Percentiles rank a stretch among this genome's conserved stretches.
phyloP scores from a whole-genome alignment of 495 filamentous ascomycete species.

The Penicillium roqueforti region DNA sequence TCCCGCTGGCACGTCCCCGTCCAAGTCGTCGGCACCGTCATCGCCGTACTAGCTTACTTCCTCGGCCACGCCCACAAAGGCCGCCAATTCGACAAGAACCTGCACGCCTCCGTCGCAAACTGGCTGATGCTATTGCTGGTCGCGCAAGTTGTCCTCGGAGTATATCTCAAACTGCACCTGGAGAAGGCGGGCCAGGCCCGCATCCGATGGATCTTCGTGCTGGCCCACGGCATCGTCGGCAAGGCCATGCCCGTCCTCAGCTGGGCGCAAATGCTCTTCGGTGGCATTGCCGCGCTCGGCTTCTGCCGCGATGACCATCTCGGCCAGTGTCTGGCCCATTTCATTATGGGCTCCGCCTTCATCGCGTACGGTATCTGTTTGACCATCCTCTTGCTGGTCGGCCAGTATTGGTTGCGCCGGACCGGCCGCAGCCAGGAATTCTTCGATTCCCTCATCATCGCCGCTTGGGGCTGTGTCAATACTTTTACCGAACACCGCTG shows the following conservation, averaged over 20 bases:
- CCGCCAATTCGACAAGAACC: slow-evolving; percentile 78
- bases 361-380: slow-evolving; percentile 89
- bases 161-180: slow-evolving; percentile 87
- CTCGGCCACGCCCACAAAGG: slow-evolving; percentile 89
- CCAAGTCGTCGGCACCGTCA: slow-evolving; percentile 66
- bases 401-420: slow-evolving; percentile 79
- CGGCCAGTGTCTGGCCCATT: slow-evolving; percentile 93
- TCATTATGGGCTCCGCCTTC: slow-evolving; percentile 97
- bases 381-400: slow-evolving; percentile 80
- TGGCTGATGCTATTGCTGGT: slow-evolving; percentile 73
- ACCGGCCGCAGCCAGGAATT: slow-evolving; percentile 93
- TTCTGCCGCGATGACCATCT: slow-evolving; percentile 90
- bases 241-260: slow-evolving; percentile 80
- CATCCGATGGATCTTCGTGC: slow-evolving; percentile 67
- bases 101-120: slow-evolving; percentile 77
- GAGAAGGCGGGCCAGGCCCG: slow-evolving; percentile 75
- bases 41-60: slow-evolving; percentile 82
- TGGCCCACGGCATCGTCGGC: slow-evolving; percentile 74
- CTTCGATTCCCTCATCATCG: slow-evolving; percentile 88
- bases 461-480: slow-evolving; percentile 92
- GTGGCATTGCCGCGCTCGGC: slow-evolving; percentile 88
- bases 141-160: slow-evolving; percentile 71
- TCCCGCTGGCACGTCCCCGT: slow-evolving; percentile 93
- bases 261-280: slow-evolving; percentile 97
- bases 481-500: slow-evolving; percentile 97